A percentile compares a stretch with the other conserved stretches of the same genome.
Evolutionary conservation across 805 yeast genomes (phyloP).

Genomic region (Ogataea siamensis): DNA sequence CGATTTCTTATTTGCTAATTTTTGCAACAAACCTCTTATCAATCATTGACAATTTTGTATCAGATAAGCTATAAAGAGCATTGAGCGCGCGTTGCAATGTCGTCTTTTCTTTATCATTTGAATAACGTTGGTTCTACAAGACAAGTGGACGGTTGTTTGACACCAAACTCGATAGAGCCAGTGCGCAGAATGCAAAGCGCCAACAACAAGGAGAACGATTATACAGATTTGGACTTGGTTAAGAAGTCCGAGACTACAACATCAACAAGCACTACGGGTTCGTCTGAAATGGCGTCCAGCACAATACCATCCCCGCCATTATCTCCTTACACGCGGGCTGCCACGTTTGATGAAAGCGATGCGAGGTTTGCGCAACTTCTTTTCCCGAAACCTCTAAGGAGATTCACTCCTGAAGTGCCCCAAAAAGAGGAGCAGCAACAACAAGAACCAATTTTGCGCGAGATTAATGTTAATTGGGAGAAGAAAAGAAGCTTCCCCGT

Average conservation of each 20-base stretch:
- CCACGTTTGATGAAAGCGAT: constrained; percentile 27
- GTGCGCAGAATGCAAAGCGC: constrained; percentile 12
- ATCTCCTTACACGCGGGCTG: constrained; percentile 35
- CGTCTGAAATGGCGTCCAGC: constrained; percentile 15
- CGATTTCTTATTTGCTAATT: constrained; percentile 7
- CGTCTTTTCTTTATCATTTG: constrained; percentile 18
- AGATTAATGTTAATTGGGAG: constrained; percentile 3
- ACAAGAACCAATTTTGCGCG: constrained; percentile 3
- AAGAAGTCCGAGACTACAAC: constrained; percentile 11
- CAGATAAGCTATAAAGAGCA: constrained; percentile 1
- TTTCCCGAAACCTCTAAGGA: constrained; percentile 26
- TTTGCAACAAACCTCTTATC: constrained; percentile 3
- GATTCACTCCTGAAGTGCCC: constrained; percentile 10
- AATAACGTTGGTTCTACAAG: constrained; percentile 16
- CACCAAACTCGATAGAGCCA: constrained; percentile 21
- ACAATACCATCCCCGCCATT: constrained; percentile 40
- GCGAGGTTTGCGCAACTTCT: constrained; percentile 28
- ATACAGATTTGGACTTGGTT: constrained; percentile 1
- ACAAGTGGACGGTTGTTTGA: constrained; percentile 29
- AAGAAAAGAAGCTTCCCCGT: constrained; percentile 41
- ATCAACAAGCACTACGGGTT: constrained; percentile 1
- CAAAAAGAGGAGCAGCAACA: constrained; percentile 14
- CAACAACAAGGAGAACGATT: constrained; percentile 5
- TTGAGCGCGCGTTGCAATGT: constrained; percentile 15
- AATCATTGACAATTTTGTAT: constrained; percentile 1